These are phyloP conservation scores for Ochromonadaceae sp. DNA, from an alignment of 352 stramenopile genomes.

Conservation along the genomic window DNA sequence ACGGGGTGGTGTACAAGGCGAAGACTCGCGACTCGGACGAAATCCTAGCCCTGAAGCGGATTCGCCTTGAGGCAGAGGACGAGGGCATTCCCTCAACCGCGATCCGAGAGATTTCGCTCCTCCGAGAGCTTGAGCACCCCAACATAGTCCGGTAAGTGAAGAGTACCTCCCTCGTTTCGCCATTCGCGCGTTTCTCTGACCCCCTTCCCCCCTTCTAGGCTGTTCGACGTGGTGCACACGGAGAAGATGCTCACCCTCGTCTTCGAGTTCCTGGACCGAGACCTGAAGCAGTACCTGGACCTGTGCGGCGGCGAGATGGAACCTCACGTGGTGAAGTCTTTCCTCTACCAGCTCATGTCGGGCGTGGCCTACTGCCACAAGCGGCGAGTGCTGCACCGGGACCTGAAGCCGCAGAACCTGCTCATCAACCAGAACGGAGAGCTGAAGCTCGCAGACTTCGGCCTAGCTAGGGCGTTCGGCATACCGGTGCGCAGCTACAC, in stretches of 20 bases:
- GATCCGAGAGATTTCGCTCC: conserved; percentile 90
- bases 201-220: conserved; percentile 22
- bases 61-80: conserved; percentile 93
- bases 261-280: conserved; percentile 97
- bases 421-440: conserved; percentile 92
- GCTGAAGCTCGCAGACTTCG: conserved; percentile 99
- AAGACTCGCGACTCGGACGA: conserved; percentile 58
- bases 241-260: conserved; percentile 97
- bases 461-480: conserved; percentile 94
- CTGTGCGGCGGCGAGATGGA: conserved; percentile 92
- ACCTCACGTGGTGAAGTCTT: conserved; percentile 49
- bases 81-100: conserved; percentile 83
- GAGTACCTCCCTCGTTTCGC: not conserved
- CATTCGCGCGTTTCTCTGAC: not conserved
- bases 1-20: conserved; percentile 97
- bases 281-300: conserved; percentile 99
- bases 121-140: conserved; percentile 72
- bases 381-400: conserved; percentile 76
- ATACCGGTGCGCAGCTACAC: conserved; percentile 96
- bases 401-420: conserved; percentile 96
- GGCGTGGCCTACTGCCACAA: conserved; percentile 99
- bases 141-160: conserved; percentile 54
- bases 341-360: conserved; percentile 96
- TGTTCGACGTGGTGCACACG: conserved; percentile 99
- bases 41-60: conserved; percentile 99